Evolutionary conservation across 352 stramenopile species (phyloP).

Genomic region (Globisporangium paddicum): DNA sequence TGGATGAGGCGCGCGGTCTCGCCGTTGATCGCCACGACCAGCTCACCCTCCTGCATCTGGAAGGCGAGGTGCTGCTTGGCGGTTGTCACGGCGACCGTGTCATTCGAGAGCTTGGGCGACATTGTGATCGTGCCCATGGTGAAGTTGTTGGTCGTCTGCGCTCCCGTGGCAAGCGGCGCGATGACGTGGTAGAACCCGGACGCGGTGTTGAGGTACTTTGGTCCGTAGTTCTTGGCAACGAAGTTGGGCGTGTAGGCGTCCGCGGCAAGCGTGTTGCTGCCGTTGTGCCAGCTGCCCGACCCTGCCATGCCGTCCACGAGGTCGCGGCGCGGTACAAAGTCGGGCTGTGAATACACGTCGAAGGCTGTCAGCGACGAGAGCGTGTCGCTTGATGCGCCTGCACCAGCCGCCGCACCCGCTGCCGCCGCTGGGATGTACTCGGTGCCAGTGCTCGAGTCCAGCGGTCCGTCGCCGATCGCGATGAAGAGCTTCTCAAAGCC

Average conservation of each 20-base stretch:
- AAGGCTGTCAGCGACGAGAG: constrained; percentile 38
- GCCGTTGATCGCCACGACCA: constrained; percentile 30
- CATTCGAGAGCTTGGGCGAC: constrained; percentile 37
- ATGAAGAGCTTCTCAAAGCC: constrained; percentile 53
- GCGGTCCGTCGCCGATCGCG: constrained; percentile 31
- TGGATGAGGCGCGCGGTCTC: constrained; percentile 42
- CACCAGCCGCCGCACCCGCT: constrained; percentile 22
- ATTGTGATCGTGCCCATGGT: constrained; percentile 52
- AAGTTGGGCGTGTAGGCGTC: constrained; percentile 47
- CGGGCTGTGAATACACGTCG: constrained; percentile 43
- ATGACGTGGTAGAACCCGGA: constrained; percentile 48
- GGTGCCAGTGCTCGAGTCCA: constrained; percentile 39
- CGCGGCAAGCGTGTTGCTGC: constrained; percentile 32
- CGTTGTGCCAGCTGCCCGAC: constrained; percentile 47
- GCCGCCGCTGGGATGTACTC: constrained; percentile 35
- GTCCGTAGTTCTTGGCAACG: constrained; percentile 48
- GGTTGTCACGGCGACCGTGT: constrained; percentile 31
- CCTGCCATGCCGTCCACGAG: constrained; percentile 35
- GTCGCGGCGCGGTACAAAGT: constrained; percentile 36
- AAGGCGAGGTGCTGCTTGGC: constrained; percentile 43
- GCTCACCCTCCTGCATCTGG: constrained; percentile 45
- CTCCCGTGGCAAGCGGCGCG: constrained; percentile 37
- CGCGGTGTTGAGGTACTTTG: constrained; percentile 53
- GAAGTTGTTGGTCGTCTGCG: constrained; percentile 49
- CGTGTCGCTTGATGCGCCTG: constrained; percentile 24